These are phyloP conservation scores for Tremellales sp. DNA, from an alignment of 1,284 basidiomycete species.

Conservation along the genomic window DNA sequence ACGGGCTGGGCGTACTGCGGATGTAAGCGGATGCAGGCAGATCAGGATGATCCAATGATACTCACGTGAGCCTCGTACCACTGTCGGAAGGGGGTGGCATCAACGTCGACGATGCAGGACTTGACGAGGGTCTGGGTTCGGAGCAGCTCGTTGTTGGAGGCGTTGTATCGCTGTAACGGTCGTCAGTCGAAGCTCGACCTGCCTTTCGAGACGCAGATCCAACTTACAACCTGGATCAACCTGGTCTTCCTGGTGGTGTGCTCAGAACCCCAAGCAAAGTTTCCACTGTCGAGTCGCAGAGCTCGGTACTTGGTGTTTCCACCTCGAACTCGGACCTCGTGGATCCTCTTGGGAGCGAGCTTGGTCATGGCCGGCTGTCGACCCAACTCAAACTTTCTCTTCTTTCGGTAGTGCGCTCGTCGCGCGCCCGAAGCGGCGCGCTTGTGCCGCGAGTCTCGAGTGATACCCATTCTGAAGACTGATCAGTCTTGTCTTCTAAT, in stretches of 20 bases:
- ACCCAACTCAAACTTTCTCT: conserved; percentile 98
- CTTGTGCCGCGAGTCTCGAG: conserved; percentile 91
- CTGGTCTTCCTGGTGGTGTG: conserved; percentile 87
- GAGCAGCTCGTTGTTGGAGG: conserved; percentile 97
- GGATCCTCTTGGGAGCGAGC: conserved; percentile 86
- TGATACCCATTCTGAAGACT: conserved; percentile 67
- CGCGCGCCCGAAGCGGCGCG: conserved; percentile 88
- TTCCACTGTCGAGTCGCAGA: conserved; percentile 86
- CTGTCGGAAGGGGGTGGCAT: conserved; percentile 95
- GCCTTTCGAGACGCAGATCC: background rate
- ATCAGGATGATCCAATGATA: conserved; percentile 23
- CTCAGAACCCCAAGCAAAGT: conserved; percentile 97
- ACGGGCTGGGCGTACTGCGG: conserved; percentile 85
- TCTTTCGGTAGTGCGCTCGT: conserved; percentile 88
- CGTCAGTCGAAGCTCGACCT: conserved; percentile 1
- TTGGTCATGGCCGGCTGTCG: conserved; percentile 94
- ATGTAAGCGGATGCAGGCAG: conserved; percentile 3
- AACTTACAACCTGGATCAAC: conserved; percentile 85
- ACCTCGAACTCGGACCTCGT: conserved; percentile 86
- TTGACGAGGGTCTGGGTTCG: conserved; percentile 97
- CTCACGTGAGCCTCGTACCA: conserved; percentile 95
- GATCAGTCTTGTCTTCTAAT: conserved; percentile 1
- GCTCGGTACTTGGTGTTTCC: conserved; percentile 91
- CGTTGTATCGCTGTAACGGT: conserved; percentile 78
- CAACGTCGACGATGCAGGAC: conserved; percentile 87